Percentiles rank a stretch among this genome's conserved stretches.
These are phyloP conservation scores for Hysterangium stoloniferum DNA, from an alignment of 768 basidiomycete species.

Conservation along the genomic window DNA sequence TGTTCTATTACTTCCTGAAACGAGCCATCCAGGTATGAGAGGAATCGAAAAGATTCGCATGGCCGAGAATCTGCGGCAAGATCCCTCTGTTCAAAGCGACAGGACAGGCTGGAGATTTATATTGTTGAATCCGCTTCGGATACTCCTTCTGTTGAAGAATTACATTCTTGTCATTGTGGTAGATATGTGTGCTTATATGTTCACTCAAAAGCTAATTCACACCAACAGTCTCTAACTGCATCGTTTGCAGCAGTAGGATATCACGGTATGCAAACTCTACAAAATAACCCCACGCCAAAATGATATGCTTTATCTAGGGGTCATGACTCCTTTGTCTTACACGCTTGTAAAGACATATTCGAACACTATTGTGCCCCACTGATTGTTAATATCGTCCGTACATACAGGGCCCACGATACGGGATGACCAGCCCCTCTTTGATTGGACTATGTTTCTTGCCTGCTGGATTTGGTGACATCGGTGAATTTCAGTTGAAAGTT, in stretches of 20 bases:
- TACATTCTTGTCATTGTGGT: conserved; percentile 6
- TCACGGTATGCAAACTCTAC: neutral
- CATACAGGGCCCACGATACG: neutral
- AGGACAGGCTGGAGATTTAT: conserved; percentile 17
- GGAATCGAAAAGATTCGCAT: conserved; percentile 40
- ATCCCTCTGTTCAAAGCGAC: conserved; percentile 3
- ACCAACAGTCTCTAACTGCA: conserved; percentile 35
- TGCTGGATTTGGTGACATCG: neutral
- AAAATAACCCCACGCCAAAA: neutral
- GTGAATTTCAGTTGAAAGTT: conserved; percentile 17
- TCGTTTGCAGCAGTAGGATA: neutral
- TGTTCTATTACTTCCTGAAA: conserved; percentile 50
- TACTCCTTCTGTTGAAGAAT: conserved; percentile 23
- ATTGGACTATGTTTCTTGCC: neutral
- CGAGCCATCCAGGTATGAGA: conserved; percentile 50
- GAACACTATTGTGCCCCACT: neutral
- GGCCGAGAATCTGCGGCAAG: neutral
- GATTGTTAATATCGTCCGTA: neutral
- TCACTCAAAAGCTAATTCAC: conserved; percentile 14
- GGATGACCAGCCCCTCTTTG: neutral
- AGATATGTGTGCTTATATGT: neutral
- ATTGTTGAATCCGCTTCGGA: conserved; percentile 52
- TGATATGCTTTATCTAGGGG: conserved; percentile 15
- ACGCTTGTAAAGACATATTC: conserved; percentile 42
- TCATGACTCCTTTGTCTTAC: conserved; percentile 56